phyloP scores from a whole-genome alignment of 75 land plant species.

The Cupressus sempervirens region DNA sequence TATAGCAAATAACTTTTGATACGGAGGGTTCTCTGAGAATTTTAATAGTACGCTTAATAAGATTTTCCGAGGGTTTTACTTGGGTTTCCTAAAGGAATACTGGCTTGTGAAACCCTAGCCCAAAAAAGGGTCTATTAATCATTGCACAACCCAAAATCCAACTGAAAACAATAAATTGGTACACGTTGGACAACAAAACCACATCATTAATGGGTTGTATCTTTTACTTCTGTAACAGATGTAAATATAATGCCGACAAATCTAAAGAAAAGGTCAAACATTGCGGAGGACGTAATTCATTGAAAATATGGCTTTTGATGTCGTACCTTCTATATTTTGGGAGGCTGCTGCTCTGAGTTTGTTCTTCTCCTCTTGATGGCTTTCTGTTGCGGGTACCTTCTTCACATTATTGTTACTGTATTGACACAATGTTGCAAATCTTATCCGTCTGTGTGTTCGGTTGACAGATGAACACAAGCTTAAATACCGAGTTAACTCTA shows the following conservation, averaged over 20 bases:
- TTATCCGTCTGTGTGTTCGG: background rate
- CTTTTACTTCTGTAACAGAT: background rate
- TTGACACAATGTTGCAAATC: background rate
- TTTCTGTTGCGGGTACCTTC: background rate
- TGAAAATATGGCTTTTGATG: background rate
- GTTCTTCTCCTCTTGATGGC: background rate
- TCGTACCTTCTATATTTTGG: background rate
- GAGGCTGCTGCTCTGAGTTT: background rate
- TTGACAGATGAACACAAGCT: background rate
- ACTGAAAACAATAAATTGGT: background rate
- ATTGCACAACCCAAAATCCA: background rate
- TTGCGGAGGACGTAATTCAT: background rate
- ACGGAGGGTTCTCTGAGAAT: background rate
- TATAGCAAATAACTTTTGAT: background rate
- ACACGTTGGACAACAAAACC: background rate
- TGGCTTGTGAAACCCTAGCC: background rate
- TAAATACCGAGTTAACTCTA: background rate
- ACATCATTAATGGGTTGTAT: background rate
- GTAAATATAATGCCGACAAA: background rate
- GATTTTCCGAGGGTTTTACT: background rate
- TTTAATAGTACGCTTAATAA: background rate
- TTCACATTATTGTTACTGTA: background rate
- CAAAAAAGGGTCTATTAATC: background rate
- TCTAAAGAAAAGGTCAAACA: background rate
- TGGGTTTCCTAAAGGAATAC: background rate